Evolutionary conservation across 2,329 filamentous ascomycete genomes (phyloP), one percentile per base, ranked within the genome.

Genomic region (Fusarium xylarioides): DNA sequence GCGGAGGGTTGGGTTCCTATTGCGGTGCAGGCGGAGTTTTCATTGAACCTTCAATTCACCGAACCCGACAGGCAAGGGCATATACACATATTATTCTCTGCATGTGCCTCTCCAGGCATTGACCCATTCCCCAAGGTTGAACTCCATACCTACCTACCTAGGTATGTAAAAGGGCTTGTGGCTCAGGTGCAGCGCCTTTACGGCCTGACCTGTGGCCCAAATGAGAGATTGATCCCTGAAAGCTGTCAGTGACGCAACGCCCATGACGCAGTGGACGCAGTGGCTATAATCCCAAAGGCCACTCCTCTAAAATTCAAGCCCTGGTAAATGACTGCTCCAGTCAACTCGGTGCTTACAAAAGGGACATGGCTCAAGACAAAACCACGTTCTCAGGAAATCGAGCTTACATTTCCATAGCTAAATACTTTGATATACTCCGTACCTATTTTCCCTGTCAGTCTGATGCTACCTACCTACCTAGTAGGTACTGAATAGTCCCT

Each of bases 171-270:
- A 44, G 44, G 63, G 21, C 28, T 23, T 23, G 37, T 52, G 44
- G 64, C 43, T 42, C 38, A 38, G 56, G 44, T 37, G 63, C 37
- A 68, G 49, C 61, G 50, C 38, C 34, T 35, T 55, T 44, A 55
- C 42, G 26, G 21, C 40, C 38, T 47, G 23, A 28, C 49, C 32
- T 53, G 23, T 38, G 23, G 35, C 35, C 54, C 34, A 38, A 58
- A 67, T 61, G 49, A 73, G 54, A 73, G 66, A 68, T 42, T 55
- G 57, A 71, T 73, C 66, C 70, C 63, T 50, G 70, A 38, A 37
- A 71, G 23, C 37, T 44, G 57, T 26, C 42, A n/a, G 71, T 74
- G 71, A 74, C 71, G 71, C 71, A 74, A 74, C 59, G 44, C 38
- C 28, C 43, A 61, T 73, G 70, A 71, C 61, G 70, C 70, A 70